These are phyloP conservation scores for Colletotrichum limetticola DNA, from an alignment of 2,329 filamentous ascomycete genomes.

Conservation along the genomic window DNA sequence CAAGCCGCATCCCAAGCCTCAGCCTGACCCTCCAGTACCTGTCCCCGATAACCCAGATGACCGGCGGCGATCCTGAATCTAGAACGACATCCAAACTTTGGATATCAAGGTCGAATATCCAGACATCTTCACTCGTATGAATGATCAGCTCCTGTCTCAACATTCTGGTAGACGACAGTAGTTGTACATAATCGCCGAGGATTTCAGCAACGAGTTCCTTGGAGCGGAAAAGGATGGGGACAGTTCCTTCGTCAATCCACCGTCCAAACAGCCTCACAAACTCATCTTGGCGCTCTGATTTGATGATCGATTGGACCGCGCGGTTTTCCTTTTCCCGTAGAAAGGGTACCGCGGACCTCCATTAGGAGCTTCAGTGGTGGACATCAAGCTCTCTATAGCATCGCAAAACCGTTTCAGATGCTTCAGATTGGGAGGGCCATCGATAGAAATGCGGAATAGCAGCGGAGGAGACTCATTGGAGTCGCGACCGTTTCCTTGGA, in stretches of 20 bases:
- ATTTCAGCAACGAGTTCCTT: not conserved
- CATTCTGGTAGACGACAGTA: not conserved
- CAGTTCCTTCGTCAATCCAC: not conserved
- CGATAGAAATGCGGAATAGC: not conserved
- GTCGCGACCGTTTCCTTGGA: not conserved
- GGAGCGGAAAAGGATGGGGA: not conserved
- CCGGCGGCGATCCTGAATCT: constrained; percentile 3
- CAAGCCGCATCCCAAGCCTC: constrained; percentile 43
- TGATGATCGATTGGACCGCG: not conserved
- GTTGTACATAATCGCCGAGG: not conserved
- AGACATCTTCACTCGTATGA: not conserved
- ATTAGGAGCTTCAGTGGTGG: not conserved
- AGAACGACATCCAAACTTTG: not conserved
- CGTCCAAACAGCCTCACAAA: not conserved
- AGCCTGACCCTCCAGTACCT: constrained; percentile 44
- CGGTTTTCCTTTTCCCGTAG: not conserved
- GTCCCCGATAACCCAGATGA: constrained; percentile 41
- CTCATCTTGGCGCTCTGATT: not conserved
- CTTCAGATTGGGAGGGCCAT: not conserved
- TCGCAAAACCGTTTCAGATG: not conserved
- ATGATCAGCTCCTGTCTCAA: not conserved
- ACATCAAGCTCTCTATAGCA: not conserved
- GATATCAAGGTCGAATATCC: not conserved
- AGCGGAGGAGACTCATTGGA: not conserved
- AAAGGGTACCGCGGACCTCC: not conserved